Evolutionary conservation across 2,329 filamentous ascomycete genomes (phyloP), one percentile per base, ranked within the genome.

Genomic region (Paraphoma chrysanthemicola): DNA sequence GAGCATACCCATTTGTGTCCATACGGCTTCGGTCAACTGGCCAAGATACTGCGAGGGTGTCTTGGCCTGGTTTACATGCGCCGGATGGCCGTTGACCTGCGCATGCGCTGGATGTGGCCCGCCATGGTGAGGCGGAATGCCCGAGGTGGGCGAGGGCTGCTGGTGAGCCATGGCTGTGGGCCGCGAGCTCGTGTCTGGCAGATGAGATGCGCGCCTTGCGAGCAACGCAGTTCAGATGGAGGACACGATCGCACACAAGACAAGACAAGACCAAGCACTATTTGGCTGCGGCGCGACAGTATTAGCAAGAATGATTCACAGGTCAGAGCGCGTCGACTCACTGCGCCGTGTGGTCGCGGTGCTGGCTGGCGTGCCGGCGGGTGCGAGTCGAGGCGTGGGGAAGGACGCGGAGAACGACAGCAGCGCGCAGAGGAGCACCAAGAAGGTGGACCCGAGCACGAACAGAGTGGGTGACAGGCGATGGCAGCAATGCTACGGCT

Each of bases 1-100:
- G 9, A 31, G 45, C 88, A 62, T 89, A 97, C 93, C 94, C 67
- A 98, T 90, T 75, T 95, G 91, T 72, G 96, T 85, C 94, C 94
- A 98, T 53, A 96, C 88, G 47, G 85, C 84, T 79, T 98, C 94
- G 70, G 96, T 98, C 71, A 94, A 85, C 6, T 86, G 82, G 6
- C 87, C 84, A 51, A 97, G 86, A 73, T 92, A 90, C 68, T 93
- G 90, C 66, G 90, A 87, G 18, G 90, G 85, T 48, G 85, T 83
- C 63, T 85, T 81, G 67, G 86, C 86, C 66, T 87, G 85, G 46
- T 78, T 80, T 57, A 82, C 84, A 68, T 85, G 86, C 53, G 81
- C 83, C 52, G 81, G 83, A 59, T 79, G 77, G 56, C 69, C 85
- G 76, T 78, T 88, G 72, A 79, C 85, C 72, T 79, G 84, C 59